Evolutionary conservation across 768 basidiomycete genomes (phyloP).

Genomic region (Amanita fuliginea): DNA sequence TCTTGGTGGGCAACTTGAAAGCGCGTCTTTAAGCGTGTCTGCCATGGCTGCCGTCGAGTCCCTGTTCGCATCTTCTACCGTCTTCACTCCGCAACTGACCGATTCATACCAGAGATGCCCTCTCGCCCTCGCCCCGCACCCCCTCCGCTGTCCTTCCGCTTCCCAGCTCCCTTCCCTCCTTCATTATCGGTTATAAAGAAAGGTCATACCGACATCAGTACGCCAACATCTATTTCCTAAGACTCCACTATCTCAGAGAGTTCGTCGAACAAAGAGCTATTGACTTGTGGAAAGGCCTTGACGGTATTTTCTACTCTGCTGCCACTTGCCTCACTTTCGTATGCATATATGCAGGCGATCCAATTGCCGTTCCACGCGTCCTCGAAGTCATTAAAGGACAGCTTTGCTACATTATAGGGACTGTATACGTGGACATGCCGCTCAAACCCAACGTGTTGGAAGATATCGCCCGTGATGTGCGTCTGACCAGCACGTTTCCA

Average conservation of each 20-base stretch:
- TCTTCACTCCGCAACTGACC: not conserved
- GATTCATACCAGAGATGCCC: not conserved
- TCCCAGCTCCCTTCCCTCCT: slow-evolving; percentile 28
- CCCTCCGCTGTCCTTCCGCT: slow-evolving; percentile 28
- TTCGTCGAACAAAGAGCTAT: slow-evolving; percentile 29
- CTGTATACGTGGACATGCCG: slow-evolving; percentile 98
- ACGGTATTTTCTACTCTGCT: slow-evolving; percentile 18
- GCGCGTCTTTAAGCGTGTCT: slow-evolving; percentile 11
- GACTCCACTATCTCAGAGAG: slow-evolving; percentile 30
- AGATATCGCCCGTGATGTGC: slow-evolving; percentile 86
- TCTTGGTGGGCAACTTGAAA: slow-evolving; percentile 16
- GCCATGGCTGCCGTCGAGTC: slow-evolving; percentile 2
- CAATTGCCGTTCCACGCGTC: slow-evolving; percentile 64
- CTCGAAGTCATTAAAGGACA: slow-evolving; percentile 80
- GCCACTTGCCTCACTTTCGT: not conserved
- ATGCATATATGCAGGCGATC: slow-evolving; percentile 38
- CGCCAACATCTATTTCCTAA: slow-evolving; percentile 44
- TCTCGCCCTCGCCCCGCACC: slow-evolving; percentile 16
- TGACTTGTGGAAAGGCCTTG: slow-evolving; percentile 27
- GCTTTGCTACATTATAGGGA: slow-evolving; percentile 87
- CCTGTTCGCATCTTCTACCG: not conserved
- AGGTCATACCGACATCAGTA: slow-evolving; percentile 47
- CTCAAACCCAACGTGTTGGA: slow-evolving; percentile 97
- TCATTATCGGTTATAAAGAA: slow-evolving; percentile 27
- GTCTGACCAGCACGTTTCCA: slow-evolving; percentile 21